Conservation (phyloP, 2,329 filamentous ascomycete genomes). For the Clonostachys byssicola region DNA sequence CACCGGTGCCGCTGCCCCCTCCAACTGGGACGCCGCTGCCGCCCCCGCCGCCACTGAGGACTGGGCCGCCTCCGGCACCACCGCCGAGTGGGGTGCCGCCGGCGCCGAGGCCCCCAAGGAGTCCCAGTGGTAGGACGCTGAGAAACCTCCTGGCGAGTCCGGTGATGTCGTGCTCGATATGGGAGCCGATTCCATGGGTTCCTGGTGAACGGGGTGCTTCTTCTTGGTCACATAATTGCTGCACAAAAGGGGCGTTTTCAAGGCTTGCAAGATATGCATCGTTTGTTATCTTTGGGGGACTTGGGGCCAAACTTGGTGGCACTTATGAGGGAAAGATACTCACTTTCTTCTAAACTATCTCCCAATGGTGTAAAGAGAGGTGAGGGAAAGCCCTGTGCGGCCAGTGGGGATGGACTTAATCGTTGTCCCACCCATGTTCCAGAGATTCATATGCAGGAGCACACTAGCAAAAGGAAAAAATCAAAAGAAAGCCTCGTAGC, state of each 20-base stretch:
- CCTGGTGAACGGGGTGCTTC: background rate
- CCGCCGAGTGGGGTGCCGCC: conserved; percentile 65
- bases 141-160: background rate
- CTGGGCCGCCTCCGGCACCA: conserved; percentile 63
- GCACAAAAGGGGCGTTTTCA: too few species aligned
- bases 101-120: conserved; percentile 54
- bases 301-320: conserved; percentile 31
- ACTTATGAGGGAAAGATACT: conserved; percentile 99
- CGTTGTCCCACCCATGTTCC: conserved; percentile 63
- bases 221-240: too few species aligned
- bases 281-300: background rate
- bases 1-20: conserved; percentile 52
- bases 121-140: conserved; percentile 42
- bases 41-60: conserved; percentile 44
- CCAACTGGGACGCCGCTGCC: conserved; percentile 48
- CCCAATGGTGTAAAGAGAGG: conserved; percentile 15
- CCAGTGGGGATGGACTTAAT: conserved; percentile 82
- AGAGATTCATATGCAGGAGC: too few species aligned
- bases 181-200: background rate
- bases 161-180: background rate
- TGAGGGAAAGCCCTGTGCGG: conserved; percentile 98
- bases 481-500: too few species aligned
- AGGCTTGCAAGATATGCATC: background rate
- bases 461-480: too few species aligned
- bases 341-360: too few species aligned